Evolutionary conservation across 148 eudicot genomes (phyloP).

Genomic region (Cornus florida): DNA sequence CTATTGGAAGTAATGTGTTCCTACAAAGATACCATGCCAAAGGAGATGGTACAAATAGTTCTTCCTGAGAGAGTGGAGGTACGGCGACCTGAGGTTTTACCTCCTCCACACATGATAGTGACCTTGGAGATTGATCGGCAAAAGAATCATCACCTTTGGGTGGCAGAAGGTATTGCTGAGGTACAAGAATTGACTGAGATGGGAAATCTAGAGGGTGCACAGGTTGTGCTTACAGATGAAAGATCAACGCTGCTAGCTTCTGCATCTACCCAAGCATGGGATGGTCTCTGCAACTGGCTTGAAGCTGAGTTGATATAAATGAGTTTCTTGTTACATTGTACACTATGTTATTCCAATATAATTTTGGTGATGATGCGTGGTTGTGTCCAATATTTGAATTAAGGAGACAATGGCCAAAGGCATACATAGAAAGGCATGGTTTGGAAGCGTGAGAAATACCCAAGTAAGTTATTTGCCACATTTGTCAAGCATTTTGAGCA

Average conservation of each 20-base stretch:
- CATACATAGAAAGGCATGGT: too few species aligned
- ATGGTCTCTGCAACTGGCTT: slow-evolving; percentile 22
- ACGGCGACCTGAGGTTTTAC: slow-evolving; percentile 13
- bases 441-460: too few species aligned
- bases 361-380: too few species aligned
- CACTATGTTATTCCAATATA: too few species aligned
- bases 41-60: not conserved
- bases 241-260: slow-evolving; percentile 7
- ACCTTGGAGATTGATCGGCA: slow-evolving; percentile 33
- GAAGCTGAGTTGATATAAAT: slow-evolving; percentile 31
- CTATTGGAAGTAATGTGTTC: slow-evolving; percentile 12
- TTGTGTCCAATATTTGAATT: too few species aligned
- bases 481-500: too few species aligned
- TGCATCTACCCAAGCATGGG: slow-evolving; percentile 20
- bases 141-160: slow-evolving; percentile 17
- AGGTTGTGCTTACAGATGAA: slow-evolving; percentile 12
- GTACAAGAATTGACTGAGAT: slow-evolving; percentile 27
- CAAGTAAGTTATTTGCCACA: too few species aligned
- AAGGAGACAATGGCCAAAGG: too few species aligned
- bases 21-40: slow-evolving; percentile 15
- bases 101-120: slow-evolving; percentile 9
- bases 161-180: slow-evolving; percentile 28
- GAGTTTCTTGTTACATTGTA: not conserved
- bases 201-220: slow-evolving; percentile 27
- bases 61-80: slow-evolving; percentile 10